Conservation (phyloP, 371 early-diverging fungal genomes). For the Syncephalastrum racemosum region DNA sequence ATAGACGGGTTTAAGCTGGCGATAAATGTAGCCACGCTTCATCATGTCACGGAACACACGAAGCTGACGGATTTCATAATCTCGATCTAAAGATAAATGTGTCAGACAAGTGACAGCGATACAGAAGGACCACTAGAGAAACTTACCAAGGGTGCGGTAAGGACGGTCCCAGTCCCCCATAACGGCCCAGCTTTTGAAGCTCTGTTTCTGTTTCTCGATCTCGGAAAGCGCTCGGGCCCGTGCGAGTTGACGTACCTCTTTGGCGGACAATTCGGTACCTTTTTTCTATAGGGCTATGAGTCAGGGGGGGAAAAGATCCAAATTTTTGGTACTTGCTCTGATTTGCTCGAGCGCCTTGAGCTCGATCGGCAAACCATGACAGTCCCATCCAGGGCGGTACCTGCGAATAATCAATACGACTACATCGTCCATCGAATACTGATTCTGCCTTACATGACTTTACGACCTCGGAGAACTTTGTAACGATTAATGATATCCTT, state of each 20-base stretch:
- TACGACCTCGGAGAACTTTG: conserved; percentile 81
- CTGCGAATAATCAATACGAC: conserved; percentile 22
- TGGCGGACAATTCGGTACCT: conserved; percentile 50
- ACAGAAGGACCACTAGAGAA: neutral
- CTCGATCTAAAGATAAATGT: conserved; percentile 43
- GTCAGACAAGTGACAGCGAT: conserved; percentile 1
- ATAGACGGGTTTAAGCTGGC: conserved; percentile 84
- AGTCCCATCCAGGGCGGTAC: conserved; percentile 96
- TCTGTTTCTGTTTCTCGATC: conserved; percentile 64
- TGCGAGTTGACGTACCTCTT: conserved; percentile 69
- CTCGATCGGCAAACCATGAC: conserved; percentile 97
- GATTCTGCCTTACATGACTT: conserved; percentile 63
- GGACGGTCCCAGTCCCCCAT: conserved; percentile 86
- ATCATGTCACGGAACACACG: conserved; percentile 78
- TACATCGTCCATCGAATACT: neutral
- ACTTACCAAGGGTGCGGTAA: conserved; percentile 72
- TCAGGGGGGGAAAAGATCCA: neutral
- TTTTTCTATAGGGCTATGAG: conserved; percentile 18
- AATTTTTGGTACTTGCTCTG: conserved; percentile 34
- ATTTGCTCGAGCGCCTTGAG: conserved; percentile 81
- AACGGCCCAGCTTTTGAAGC: conserved; percentile 74
- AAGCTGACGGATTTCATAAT: conserved; percentile 80
- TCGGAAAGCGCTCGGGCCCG: conserved; percentile 68
- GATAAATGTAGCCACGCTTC: conserved; percentile 70
- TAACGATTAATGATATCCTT: conserved; percentile 93